phyloP scores from a whole-genome alignment of 345 rosid genomes.

The Excoecaria cochinchinensis region DNA sequence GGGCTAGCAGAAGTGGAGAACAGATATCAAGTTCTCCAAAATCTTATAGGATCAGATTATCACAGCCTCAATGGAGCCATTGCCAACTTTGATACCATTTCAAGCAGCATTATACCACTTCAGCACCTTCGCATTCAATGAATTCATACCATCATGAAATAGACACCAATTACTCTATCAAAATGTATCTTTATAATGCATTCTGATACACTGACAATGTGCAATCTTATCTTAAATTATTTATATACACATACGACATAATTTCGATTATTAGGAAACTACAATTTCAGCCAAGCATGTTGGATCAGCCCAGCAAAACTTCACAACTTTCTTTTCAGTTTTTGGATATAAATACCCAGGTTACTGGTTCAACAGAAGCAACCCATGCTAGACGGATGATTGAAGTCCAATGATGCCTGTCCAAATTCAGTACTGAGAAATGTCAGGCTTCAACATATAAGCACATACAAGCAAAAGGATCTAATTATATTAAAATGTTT shows the following conservation, averaged over 20 bases:
- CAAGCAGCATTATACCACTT: background rate
- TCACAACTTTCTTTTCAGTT: background rate
- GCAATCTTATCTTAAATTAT: background rate
- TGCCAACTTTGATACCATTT: background rate
- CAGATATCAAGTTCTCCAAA: too few species aligned
- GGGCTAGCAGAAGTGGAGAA: too few species aligned
- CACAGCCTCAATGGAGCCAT: background rate
- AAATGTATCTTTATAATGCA: background rate
- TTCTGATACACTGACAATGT: background rate
- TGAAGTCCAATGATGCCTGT: slow-evolving; percentile 87
- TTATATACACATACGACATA: background rate
- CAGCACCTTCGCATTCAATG: background rate
- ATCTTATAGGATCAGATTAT: too few species aligned
- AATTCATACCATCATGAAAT: background rate
- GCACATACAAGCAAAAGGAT: background rate
- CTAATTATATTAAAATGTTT: background rate
- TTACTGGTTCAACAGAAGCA: background rate
- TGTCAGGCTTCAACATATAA: slow-evolving; percentile 11
- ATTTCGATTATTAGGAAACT: background rate
- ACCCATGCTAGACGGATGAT: slow-evolving; percentile 49
- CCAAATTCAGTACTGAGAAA: slow-evolving; percentile 7
- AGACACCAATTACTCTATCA: background rate
- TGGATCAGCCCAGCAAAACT: background rate
- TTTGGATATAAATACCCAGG: background rate
- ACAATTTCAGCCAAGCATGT: background rate